Evolutionary conservation across 345 rosid species (phyloP), one percentile per base, ranked within the genome.

Genomic region (Populus tremula): DNA sequence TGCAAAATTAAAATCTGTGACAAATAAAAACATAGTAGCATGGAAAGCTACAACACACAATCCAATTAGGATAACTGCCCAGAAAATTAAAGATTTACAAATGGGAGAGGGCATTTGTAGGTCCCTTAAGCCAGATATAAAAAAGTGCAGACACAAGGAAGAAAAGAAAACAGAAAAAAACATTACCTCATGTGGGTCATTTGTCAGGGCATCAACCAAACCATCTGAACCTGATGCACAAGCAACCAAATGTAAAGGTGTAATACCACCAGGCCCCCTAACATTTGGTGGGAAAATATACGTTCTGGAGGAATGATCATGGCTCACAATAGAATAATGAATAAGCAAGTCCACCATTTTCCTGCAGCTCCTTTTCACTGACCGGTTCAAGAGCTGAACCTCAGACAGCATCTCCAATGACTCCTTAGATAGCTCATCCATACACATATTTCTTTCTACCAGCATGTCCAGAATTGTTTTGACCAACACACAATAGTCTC

Each of bases 181-280:
- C 54, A 23, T 75, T 89, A 94, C 98, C 96, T 91, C 90, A 35
- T 84, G 90, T 17, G 97, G 94, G 73, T 94, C 98, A 87, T 89
- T 91, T 71, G 97, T 94, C 82, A 94, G 86, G 73, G 88, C 86
- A 82, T 94, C 91, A 47, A 94, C 73, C 70, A 91, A 78, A 81
- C 85, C 91, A 12, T 82, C 89, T 71, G 96, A 90, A 75, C 83
- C 88, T 2, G 91, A 85, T 41, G 91, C 89, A 82, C 88, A 87
- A 68, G 98, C 97, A 82, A 96, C 96, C 86, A 92, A 84, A 85
- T 94, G 98, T 38, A 94, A 82, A 49, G 98, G 94, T 36, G 98
- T 88, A 81, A 92, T 84, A 70, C 92, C 94, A 61, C 92, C 96
- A 33, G 97, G 90, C 39, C 97, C 96, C 21, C 64, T 83, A 74